phyloP scores from a whole-genome alignment of 768 basidiomycete genomes.

The Russula sp. region DNA sequence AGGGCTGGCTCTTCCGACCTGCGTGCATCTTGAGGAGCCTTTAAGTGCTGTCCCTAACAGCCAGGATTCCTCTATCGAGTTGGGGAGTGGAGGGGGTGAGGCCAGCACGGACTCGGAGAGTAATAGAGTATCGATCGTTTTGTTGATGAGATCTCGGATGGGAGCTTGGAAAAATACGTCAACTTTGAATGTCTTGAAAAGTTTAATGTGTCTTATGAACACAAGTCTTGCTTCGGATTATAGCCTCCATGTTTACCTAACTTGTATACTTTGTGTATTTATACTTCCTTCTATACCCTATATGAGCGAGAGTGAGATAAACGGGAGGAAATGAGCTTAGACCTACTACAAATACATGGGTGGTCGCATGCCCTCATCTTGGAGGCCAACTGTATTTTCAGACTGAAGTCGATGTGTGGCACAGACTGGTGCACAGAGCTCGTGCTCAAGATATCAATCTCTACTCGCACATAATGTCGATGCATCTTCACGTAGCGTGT shows the following conservation, averaged over 20 bases:
- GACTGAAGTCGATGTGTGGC: slow-evolving; percentile 62
- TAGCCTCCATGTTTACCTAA: background rate
- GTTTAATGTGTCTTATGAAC: background rate
- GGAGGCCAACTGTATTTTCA: slow-evolving; percentile 38
- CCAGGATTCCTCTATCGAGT: background rate
- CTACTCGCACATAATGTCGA: slow-evolving; percentile 35
- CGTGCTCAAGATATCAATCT: slow-evolving; percentile 93
- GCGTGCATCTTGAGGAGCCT: background rate
- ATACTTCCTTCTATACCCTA: background rate
- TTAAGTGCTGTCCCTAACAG: background rate
- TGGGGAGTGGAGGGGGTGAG: background rate
- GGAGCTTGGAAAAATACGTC: background rate
- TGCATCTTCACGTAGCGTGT: slow-evolving; percentile 35
- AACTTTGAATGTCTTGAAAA: background rate
- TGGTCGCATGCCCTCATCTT: background rate
- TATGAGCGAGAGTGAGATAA: background rate
- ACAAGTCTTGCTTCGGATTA: background rate
- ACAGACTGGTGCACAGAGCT: slow-evolving; percentile 89
- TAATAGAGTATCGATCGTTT: background rate
- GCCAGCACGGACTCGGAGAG: background rate
- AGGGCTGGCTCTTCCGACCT: background rate
- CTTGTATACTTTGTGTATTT: background rate
- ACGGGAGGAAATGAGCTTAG: background rate
- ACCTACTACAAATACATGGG: background rate
- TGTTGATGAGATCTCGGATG: background rate